Base-by-base conservation (phyloP, 2,329 filamentous ascomycete genomes). In the Bipolaris cookei region DNA sequence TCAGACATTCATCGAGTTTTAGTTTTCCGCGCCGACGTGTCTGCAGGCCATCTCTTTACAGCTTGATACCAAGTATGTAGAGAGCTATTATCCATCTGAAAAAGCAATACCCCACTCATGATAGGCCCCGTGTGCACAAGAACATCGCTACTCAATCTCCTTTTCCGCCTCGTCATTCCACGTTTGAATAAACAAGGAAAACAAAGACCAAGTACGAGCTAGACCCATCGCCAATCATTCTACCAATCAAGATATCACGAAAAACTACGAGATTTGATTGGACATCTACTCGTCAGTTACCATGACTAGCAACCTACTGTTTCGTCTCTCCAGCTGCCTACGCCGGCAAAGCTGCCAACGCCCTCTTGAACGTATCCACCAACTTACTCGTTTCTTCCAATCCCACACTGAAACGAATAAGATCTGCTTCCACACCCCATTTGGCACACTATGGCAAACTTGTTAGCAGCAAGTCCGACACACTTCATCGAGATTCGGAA, bases 341-440 rank as follows among this genome's bases (percentile, higher is more conserved):
- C 21, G 56, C 54, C 11, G 61, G 59, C 39, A 83, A 80, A 34
- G 86, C 88, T 53, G 84, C 80, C 58, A 98, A 79, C n/a, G 94
- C 94, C 47, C 75, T 80, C 56, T 82, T 77, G 69, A 98, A 90
- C 16, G 83, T 84, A 13, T 75, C 76, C 30, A 84, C 82, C 66
- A 98, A 77, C 56, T 88, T 84, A 21, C 82, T 79, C 1, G 87
- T 84, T 59, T 95, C 90, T 75, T 99, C 95, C 49, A 99, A 77
- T 0, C 95, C 95, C 51, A 98, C 90, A 70, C 93, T 97, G 64
- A 98, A 86, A 39, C 95, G 85, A 45, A 98, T 84, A 54, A 99
- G 77, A 73, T 91, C 86, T 1, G 86, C 86, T 52, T 95, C 89
- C 3, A 97, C 91, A 0, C 93, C 92, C 74, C 89, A 94, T 58